Evolutionary conservation across 352 stramenopile species (phyloP).

Genomic region (Pythium folliculosum): DNA sequence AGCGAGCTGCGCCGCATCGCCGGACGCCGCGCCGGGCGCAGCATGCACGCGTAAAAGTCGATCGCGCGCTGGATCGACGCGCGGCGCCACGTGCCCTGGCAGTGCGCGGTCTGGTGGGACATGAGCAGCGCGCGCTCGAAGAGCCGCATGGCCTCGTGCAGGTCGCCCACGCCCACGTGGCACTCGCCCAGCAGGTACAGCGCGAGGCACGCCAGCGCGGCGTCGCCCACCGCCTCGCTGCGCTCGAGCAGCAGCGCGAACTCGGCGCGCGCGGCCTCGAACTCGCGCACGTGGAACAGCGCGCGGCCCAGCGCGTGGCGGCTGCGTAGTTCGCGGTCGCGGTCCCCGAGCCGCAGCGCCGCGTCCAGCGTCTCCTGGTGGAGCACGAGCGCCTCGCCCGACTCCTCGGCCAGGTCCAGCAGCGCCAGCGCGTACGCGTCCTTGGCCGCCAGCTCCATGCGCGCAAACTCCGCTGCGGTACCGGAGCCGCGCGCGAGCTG

Average conservation of each 20-base stretch:
- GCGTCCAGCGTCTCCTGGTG: slow-evolving; percentile 51
- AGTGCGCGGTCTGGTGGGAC: slow-evolving; percentile 52
- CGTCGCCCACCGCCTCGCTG: slow-evolving; percentile 39
- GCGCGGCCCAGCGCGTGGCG: slow-evolving; percentile 44
- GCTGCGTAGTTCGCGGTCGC: slow-evolving; percentile 43
- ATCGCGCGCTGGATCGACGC: slow-evolving; percentile 55
- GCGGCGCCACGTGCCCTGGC: slow-evolving; percentile 34
- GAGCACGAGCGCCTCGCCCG: slow-evolving; percentile 42
- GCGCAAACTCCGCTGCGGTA: slow-evolving; percentile 15
- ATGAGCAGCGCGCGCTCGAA: slow-evolving; percentile 44
- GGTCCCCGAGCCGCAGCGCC: slow-evolving; percentile 37
- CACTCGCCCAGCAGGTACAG: slow-evolving; percentile 55
- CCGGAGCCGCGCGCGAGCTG: slow-evolving; percentile 22
- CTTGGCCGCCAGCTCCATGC: slow-evolving; percentile 49
- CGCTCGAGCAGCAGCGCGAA: slow-evolving; percentile 43
- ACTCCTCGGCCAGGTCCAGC: slow-evolving; percentile 37
- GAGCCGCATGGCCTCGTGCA: slow-evolving; percentile 39
- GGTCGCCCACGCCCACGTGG: slow-evolving; percentile 38
- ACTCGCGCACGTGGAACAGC: slow-evolving; percentile 39
- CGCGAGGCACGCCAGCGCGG: slow-evolving; percentile 46
- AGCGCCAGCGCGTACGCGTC: slow-evolving; percentile 42
- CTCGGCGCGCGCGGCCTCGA: slow-evolving; percentile 40
- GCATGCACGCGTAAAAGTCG: slow-evolving; percentile 50
- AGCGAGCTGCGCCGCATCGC: slow-evolving; percentile 11
- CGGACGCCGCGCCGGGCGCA: slow-evolving; percentile 29